Conservation (phyloP, 192 early-diverging fungal genomes). For the Allomyces macrogynus region DNA sequence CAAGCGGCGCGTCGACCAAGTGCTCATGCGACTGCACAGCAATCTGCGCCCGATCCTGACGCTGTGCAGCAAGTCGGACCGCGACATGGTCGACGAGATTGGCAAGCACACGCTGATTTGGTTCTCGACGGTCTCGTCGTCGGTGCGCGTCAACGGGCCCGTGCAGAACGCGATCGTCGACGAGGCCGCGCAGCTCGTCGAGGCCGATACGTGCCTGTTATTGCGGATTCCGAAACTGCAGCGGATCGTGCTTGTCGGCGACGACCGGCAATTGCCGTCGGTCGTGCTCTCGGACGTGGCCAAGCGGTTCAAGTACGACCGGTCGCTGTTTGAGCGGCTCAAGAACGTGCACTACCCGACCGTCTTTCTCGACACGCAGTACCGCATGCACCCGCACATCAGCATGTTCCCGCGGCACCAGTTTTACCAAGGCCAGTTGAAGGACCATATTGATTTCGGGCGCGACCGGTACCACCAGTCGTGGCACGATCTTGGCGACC, state of each 20-base stretch:
- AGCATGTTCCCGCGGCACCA: slow-evolving; percentile 52
- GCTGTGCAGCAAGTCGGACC: no score
- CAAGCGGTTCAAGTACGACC: slow-evolving; percentile 50
- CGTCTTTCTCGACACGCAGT: slow-evolving; percentile 69
- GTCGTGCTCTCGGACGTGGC: slow-evolving; percentile 62
- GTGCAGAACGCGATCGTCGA: slow-evolving; percentile 67
- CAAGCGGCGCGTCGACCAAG: no score
- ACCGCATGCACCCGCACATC: slow-evolving; percentile 90
- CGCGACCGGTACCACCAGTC: slow-evolving; percentile 39
- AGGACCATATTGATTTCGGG: slow-evolving; percentile 46
- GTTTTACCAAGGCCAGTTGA: slow-evolving; percentile 57
- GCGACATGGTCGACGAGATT: no score
- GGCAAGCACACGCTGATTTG: no score
- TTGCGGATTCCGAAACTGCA: slow-evolving; percentile 58
- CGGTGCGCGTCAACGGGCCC: no score
- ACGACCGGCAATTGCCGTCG: slow-evolving; percentile 82
- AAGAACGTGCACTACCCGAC: slow-evolving; percentile 26
- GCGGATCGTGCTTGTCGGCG: slow-evolving; percentile 74
- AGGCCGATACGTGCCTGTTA: slow-evolving; percentile 73
- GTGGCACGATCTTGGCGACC: slow-evolving; percentile 27
- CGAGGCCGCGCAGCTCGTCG: slow-evolving; percentile 85
- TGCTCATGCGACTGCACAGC: no score
- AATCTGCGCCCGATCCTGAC: no score
- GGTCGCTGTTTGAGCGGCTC: slow-evolving; percentile 58
- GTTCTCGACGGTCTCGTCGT: no score